Percentiles rank a stretch among this genome's conserved stretches.
phyloP scores from a whole-genome alignment of 1,284 basidiomycete species.

The Wallemia mellicola region DNA sequence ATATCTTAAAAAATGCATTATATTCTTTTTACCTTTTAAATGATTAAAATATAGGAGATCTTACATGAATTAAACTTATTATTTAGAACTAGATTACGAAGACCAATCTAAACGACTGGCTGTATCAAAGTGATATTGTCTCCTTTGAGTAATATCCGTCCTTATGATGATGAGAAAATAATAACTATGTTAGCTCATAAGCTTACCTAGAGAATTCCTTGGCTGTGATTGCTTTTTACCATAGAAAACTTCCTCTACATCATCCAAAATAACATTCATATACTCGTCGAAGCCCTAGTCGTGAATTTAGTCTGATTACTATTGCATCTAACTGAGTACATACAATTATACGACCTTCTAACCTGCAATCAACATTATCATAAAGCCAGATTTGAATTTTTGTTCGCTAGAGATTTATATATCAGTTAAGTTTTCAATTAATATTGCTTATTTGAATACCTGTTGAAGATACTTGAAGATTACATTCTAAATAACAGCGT shows the following conservation, averaged over 20 bases:
- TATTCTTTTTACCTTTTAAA: too few species aligned
- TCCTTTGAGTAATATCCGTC: conserved; percentile 73
- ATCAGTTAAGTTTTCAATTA: conserved; percentile 23
- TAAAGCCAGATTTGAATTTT: conserved; percentile 88
- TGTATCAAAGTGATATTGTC: conserved; percentile 91
- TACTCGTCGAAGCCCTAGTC: conserved; percentile 99
- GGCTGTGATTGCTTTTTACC: conserved; percentile 42
- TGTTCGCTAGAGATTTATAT: conserved; percentile 27
- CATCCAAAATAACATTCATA: conserved; percentile 96
- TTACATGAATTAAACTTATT: too few species aligned
- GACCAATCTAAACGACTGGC: conserved; percentile 13
- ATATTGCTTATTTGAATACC: conserved; percentile 4
- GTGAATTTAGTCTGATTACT: too few species aligned
- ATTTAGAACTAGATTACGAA: conserved; percentile 1
- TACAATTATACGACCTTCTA: conserved; percentile 91
- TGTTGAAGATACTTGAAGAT: conserved; percentile 92
- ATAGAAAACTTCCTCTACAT: conserved; percentile 72
- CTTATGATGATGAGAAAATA: too few species aligned
- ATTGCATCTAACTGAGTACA: too few species aligned
- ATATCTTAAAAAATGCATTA: too few species aligned
- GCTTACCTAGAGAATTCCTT: conserved; percentile 47
- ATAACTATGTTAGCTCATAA: too few species aligned
- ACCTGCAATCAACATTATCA: conserved; percentile 85
- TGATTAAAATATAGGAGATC: too few species aligned
- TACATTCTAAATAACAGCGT: conserved; percentile 77